These are phyloP conservation scores for Selaginella tamariscina DNA, from an alignment of 75 land plant species.

Conservation along the genomic window DNA sequence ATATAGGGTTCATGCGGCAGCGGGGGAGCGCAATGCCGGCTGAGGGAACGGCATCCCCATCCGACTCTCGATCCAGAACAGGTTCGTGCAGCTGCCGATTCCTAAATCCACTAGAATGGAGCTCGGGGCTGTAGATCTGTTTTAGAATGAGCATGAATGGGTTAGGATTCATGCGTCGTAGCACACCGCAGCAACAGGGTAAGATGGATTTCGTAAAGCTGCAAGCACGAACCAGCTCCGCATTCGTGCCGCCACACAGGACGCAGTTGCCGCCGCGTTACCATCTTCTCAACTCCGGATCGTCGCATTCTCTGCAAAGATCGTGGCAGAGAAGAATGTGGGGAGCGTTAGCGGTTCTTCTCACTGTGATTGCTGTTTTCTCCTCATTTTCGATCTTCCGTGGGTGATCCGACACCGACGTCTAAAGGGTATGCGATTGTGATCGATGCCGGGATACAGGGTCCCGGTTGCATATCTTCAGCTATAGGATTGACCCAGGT, in stretches of 20 bases:
- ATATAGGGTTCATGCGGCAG: too few relatives aligned
- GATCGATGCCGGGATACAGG: slow-evolving; percentile 98
- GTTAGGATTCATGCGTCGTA: not conserved
- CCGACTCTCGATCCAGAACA: too few relatives aligned
- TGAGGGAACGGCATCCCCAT: too few relatives aligned
- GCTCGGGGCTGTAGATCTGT: too few relatives aligned
- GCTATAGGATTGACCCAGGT: slow-evolving; percentile 24
- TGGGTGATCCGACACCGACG: not conserved
- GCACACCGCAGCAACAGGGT: not conserved
- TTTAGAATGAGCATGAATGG: not conserved
- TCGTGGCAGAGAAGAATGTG: not conserved
- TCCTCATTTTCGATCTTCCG: not conserved
- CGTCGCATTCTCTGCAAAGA: not conserved
- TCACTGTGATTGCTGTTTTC: slow-evolving; percentile 15
- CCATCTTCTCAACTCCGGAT: slow-evolving; percentile 2
- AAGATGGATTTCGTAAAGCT: slow-evolving; percentile 21
- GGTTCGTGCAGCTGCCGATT: too few relatives aligned
- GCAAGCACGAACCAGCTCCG: slow-evolving; percentile 15
- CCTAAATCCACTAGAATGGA: too few relatives aligned
- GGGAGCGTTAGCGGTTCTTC: not conserved
- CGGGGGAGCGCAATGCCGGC: too few relatives aligned
- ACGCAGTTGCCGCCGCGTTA: slow-evolving; percentile 29
- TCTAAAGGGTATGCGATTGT: slow-evolving; percentile 25
- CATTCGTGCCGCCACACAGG: slow-evolving; percentile 26
- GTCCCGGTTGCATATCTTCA: slow-evolving; percentile 62